Conservation (phyloP, 1,284 basidiomycete genomes). For the Coriolopsis trogii region DNA sequence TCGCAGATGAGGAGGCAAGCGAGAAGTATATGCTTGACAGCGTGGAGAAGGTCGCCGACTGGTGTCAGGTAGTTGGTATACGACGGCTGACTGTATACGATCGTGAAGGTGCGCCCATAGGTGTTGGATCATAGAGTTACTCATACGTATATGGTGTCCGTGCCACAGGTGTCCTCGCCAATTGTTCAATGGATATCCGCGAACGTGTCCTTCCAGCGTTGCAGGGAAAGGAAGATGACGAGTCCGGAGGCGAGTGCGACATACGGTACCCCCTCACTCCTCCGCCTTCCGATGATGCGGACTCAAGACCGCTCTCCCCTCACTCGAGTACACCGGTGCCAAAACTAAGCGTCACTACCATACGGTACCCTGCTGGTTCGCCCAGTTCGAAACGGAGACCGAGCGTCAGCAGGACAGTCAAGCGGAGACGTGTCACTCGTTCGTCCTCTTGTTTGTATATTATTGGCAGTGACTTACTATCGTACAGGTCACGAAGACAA, state of each 20-base stretch:
- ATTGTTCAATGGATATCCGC: slow-evolving; percentile 44
- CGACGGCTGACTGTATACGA: slow-evolving; percentile 70
- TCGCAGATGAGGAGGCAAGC: slow-evolving; percentile 35
- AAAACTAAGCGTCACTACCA: slow-evolving; percentile 41
- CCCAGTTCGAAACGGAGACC: slow-evolving; percentile 20
- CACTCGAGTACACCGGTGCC: slow-evolving; percentile 33
- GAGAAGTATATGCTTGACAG: slow-evolving; percentile 51
- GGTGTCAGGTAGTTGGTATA: slow-evolving; percentile 64
- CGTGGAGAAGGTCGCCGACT: slow-evolving; percentile 53
- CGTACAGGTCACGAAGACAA: slow-evolving; percentile 6
- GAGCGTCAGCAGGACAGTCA: slow-evolving; percentile 21
- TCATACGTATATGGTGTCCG: neutral
- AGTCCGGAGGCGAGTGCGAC: slow-evolving; percentile 50
- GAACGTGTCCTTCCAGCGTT: slow-evolving; percentile 36
- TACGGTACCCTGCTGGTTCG: slow-evolving; percentile 34
- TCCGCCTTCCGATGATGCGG: slow-evolving; percentile 68
- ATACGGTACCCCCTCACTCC: slow-evolving; percentile 71
- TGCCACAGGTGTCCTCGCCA: slow-evolving; percentile 48
- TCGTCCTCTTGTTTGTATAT: neutral
- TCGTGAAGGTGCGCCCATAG: slow-evolving; percentile 52
- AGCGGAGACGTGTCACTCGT: slow-evolving; percentile 27
- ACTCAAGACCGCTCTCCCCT: slow-evolving; percentile 61
- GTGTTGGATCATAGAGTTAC: neutral
- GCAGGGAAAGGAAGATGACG: slow-evolving; percentile 38
- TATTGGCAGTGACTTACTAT: neutral